Conservation (phyloP, 2,329 filamentous ascomycete genomes). For the Venturia nashicola region DNA sequence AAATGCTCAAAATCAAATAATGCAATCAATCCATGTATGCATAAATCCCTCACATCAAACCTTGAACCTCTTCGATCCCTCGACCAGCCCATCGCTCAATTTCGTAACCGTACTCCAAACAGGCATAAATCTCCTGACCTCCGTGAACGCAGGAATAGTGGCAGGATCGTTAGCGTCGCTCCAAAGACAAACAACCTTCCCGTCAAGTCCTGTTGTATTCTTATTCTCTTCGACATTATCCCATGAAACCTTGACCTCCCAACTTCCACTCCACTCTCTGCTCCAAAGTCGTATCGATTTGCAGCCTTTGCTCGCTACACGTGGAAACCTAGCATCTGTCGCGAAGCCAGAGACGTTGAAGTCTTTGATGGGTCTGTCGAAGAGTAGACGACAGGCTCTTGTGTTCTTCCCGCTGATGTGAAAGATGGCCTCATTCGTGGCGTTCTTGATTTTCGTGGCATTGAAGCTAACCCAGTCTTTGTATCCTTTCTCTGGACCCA, state of each 20-base stretch:
- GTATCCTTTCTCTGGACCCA: slow-evolving; percentile 30
- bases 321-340: slow-evolving; percentile 53
- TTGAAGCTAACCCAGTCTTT: slow-evolving; percentile 55
- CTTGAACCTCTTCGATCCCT: slow-evolving; percentile 60
- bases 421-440: slow-evolving; percentile 46
- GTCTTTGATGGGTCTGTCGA: slow-evolving; percentile 53
- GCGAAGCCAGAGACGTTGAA: slow-evolving; percentile 52
- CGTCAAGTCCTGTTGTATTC: slow-evolving; percentile 37
- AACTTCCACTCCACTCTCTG: slow-evolving; percentile 59
- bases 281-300: slow-evolving; percentile 69
- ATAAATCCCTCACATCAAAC: slow-evolving; percentile 22
- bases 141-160: slow-evolving; percentile 71
- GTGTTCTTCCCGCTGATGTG: slow-evolving; percentile 62
- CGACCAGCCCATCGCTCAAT: slow-evolving; percentile 63
- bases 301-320: slow-evolving; percentile 50
- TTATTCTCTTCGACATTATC: slow-evolving; percentile 19
- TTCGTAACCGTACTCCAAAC: slow-evolving; percentile 72
- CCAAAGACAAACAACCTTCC: slow-evolving; percentile 70
- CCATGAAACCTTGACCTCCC: slow-evolving; percentile 66
- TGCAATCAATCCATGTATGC: not conserved
- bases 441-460: slow-evolving; percentile 32
- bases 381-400: slow-evolving; percentile 62
- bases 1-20: not conserved
- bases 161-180: slow-evolving; percentile 65
- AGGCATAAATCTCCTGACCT: slow-evolving; percentile 64